Base-by-base conservation (phyloP, 2,329 filamentous ascomycete species). In the Colletotrichum sublineola region DNA sequence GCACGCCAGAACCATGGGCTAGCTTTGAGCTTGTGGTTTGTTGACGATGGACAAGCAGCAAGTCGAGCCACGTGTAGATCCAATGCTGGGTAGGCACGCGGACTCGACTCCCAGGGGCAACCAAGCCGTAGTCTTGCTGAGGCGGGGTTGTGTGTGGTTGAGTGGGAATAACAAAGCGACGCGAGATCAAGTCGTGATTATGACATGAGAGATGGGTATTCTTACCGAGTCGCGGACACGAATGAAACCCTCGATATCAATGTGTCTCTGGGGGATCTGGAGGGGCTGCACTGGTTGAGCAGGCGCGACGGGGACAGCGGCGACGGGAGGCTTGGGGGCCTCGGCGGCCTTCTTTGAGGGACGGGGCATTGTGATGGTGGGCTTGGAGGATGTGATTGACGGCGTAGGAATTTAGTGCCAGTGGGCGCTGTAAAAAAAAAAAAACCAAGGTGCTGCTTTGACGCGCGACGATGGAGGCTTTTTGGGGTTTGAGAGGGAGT, bases 181-280 rank as follows among this genome's bases (percentile, higher is more conserved):
- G 50, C 15, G 50, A 42, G 42, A 18, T 60, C 20, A 38, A 29
- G 38, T 6, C 5, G 15, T 12, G 29, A 12, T 56, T 20, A 20
- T 24, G 2, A 53, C 15, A 24, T 15, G 14, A 44, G 69, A 74
- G 56, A 73, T 40, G 18, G 2, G 12, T 52, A 62, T 67, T 66
- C 93, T 88, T 91, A 97, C 94, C 80, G 90, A 92, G 81, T 97
- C 94, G 78, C 94, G 90, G 61, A 95, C 94, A 79, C 92, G 88
- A 73, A 94, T 88, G 81, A 96, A 96, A 81, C 94, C 92, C 71
- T 94, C 92, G 69, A 93, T 87, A 74, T 94, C 90, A 75, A 93
- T 89, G 53, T 85, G 72, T 29, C 71, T 75, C 64, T 76, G 75
- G 38, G 70, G 74, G 62, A 74, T 67, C 67, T 77, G 77, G 56